Percentiles rank a stretch among this genome's conserved stretches.
phyloP scores from a whole-genome alignment of 148 eudicot genomes.

The Spergularia bocconei region DNA sequence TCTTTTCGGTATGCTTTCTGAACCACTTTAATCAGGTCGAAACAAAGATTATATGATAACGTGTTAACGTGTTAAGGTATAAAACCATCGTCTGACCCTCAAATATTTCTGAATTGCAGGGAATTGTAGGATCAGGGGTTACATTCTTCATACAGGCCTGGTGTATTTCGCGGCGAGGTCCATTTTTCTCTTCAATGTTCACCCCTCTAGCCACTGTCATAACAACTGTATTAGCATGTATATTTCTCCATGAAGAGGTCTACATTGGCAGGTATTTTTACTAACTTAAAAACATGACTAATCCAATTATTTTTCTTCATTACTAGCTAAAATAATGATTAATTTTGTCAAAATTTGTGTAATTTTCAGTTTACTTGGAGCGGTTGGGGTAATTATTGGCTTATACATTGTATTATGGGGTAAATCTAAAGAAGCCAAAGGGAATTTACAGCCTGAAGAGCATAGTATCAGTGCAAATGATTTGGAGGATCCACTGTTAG shows the following conservation, averaged over 20 bases:
- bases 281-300: too few species aligned
- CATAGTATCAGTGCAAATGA: too few species aligned
- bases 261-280: constrained; percentile 54
- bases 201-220: constrained; percentile 59
- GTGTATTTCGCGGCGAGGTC: constrained; percentile 59
- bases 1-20: constrained; percentile 35
- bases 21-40: too few species aligned
- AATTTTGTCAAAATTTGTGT: too few species aligned
- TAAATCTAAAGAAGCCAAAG: constrained; percentile 29
- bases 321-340: not conserved
- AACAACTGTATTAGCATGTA: constrained; percentile 47
- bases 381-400: constrained; percentile 47
- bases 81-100: too few species aligned
- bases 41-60: too few species aligned
- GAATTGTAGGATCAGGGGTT: constrained; percentile 25
- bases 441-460: not conserved
- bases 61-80: too few species aligned
- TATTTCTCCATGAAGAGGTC: constrained; percentile 53
- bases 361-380: constrained; percentile 50
- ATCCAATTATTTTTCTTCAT: too few species aligned
- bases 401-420: constrained; percentile 69
- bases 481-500: too few species aligned
- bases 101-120: not conserved
- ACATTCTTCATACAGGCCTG: constrained; percentile 57
- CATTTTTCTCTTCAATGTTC: constrained; percentile 72